phyloP scores from a whole-genome alignment of 768 basidiomycete genomes.

The Macrolepiota dolichaula region DNA sequence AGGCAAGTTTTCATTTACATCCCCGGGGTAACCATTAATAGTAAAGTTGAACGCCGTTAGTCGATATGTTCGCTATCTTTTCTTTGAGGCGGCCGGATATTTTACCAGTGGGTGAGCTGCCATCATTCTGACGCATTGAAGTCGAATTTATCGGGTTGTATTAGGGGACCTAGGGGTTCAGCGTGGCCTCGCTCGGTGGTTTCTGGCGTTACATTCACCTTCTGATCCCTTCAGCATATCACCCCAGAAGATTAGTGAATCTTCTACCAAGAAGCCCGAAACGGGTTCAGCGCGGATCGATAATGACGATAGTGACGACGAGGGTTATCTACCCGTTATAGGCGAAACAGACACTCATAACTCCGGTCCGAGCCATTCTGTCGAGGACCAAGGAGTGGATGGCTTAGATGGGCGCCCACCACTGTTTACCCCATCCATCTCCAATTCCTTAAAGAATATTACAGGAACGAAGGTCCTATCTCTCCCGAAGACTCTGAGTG shows the following conservation, averaged over 20 bases:
- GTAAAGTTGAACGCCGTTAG: slow-evolving; percentile 28
- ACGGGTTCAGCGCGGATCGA: slow-evolving; percentile 1
- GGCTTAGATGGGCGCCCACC: slow-evolving; percentile 41
- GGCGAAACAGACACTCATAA: slow-evolving; percentile 14
- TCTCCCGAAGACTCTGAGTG: slow-evolving; percentile 60
- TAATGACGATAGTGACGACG: slow-evolving; percentile 15
- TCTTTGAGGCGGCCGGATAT: slow-evolving; percentile 82
- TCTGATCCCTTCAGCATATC: slow-evolving; percentile 44
- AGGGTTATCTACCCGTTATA: slow-evolving; percentile 29
- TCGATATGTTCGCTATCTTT: slow-evolving; percentile 95
- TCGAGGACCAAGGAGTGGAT: slow-evolving; percentile 8
- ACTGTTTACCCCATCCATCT: slow-evolving; percentile 67
- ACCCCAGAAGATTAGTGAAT: slow-evolving; percentile 41
- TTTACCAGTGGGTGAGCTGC: slow-evolving; percentile 40
- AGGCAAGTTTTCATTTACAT: slow-evolving; percentile 31
- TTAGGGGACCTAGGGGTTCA: slow-evolving; percentile 85
- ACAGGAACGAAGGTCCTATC: slow-evolving; percentile 25
- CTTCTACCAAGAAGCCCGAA: slow-evolving; percentile 11
- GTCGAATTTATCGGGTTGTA: slow-evolving; percentile 3
- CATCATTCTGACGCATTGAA: not conserved
- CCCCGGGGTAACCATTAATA: not conserved
- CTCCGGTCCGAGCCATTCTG: slow-evolving; percentile 3
- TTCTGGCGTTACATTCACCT: slow-evolving; percentile 58
- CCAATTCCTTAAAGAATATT: slow-evolving; percentile 44
- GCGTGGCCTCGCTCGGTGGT: slow-evolving; percentile 66